Conservation (phyloP, 1,139 yeast genomes). For the Geotrichum reessii region DNA sequence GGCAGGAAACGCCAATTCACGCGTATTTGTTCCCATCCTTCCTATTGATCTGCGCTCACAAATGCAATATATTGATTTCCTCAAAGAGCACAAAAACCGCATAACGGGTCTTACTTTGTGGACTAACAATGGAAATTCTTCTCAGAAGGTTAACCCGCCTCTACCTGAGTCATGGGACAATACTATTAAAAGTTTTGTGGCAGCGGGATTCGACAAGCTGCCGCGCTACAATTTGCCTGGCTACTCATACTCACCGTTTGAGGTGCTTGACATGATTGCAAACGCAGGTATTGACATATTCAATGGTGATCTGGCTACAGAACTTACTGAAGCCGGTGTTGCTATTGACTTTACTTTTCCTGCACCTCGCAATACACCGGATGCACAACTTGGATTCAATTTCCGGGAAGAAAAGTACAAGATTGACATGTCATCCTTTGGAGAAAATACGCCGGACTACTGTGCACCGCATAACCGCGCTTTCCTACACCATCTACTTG, state of each 20-base stretch:
- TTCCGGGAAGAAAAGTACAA: slow-evolving; percentile 33
- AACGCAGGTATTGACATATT: slow-evolving; percentile 37
- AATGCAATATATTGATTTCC: slow-evolving; percentile 26
- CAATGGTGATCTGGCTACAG: slow-evolving; percentile 31
- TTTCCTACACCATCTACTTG: slow-evolving; percentile 39
- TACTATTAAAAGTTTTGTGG: slow-evolving; percentile 11
- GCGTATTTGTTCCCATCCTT: slow-evolving; percentile 33
- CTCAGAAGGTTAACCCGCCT: slow-evolving; percentile 3
- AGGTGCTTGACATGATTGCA: slow-evolving; percentile 31
- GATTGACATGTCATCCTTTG: slow-evolving; percentile 30
- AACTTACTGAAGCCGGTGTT: slow-evolving; percentile 37
- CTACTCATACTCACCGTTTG: slow-evolving; percentile 32
- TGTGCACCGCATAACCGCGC: slow-evolving; percentile 35
- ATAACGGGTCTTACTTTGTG: slow-evolving; percentile 29
- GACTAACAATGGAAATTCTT: slow-evolving; percentile 18
- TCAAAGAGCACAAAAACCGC: slow-evolving; percentile 19
- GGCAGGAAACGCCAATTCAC: background rate
- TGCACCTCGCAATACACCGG: slow-evolving; percentile 18
- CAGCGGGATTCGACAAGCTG: slow-evolving; percentile 17
- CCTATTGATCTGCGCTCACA: slow-evolving; percentile 29
- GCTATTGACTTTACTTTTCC: slow-evolving; percentile 36
- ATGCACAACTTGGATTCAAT: slow-evolving; percentile 29
- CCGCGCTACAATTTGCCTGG: slow-evolving; percentile 28
- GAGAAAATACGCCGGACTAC: slow-evolving; percentile 23
- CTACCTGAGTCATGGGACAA: slow-evolving; percentile 21